These are phyloP conservation scores for Acacia pycnantha DNA, from an alignment of 331 rosid genomes.

Conservation along the genomic window DNA sequence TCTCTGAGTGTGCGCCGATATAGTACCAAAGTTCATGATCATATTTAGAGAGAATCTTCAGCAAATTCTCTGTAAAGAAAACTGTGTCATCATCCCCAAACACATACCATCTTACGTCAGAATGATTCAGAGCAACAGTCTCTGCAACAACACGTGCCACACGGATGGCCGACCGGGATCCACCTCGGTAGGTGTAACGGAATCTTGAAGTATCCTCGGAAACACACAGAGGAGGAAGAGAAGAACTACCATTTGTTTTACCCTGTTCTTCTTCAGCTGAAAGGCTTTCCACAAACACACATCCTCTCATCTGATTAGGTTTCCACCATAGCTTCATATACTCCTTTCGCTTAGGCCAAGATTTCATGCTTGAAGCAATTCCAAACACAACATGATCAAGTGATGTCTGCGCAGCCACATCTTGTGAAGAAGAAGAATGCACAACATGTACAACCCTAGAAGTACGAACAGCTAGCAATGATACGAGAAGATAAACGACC, in stretches of 20 bases:
- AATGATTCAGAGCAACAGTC: conserved; percentile 53
- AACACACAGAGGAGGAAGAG: conserved; percentile 69
- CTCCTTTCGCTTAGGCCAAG: conserved; percentile 71
- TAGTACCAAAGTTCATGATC: conserved; percentile 84
- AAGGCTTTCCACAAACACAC: conserved; percentile 66
- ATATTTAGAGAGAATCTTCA: conserved; percentile 75
- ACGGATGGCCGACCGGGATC: conserved; percentile 60
- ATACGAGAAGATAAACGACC: conserved; percentile 47
- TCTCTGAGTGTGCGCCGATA: conserved; percentile 75
- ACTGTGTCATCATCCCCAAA: conserved; percentile 90
- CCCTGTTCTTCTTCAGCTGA: conserved; percentile 25
- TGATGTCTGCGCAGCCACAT: conserved; percentile 37
- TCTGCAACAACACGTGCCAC: conserved; percentile 82
- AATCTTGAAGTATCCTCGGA: conserved; percentile 69
- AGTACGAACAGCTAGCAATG: conserved; percentile 42
- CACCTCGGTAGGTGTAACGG: conserved; percentile 55
- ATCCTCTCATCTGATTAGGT: conserved; percentile 57
- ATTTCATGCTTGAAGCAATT: conserved; percentile 59
- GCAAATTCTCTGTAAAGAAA: conserved; percentile 81
- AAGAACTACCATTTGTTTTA: conserved; percentile 25
- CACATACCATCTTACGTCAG: conserved; percentile 84
- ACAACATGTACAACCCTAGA: conserved; percentile 15
- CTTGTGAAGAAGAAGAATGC: conserved; percentile 25
- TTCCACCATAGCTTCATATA: conserved; percentile 72
- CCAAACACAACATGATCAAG: conserved; percentile 77